Percentiles rank a stretch among this genome's conserved stretches.
These are phyloP conservation scores for Rhizophora mangle DNA, from an alignment of 345 rosid species.

Conservation along the genomic window DNA sequence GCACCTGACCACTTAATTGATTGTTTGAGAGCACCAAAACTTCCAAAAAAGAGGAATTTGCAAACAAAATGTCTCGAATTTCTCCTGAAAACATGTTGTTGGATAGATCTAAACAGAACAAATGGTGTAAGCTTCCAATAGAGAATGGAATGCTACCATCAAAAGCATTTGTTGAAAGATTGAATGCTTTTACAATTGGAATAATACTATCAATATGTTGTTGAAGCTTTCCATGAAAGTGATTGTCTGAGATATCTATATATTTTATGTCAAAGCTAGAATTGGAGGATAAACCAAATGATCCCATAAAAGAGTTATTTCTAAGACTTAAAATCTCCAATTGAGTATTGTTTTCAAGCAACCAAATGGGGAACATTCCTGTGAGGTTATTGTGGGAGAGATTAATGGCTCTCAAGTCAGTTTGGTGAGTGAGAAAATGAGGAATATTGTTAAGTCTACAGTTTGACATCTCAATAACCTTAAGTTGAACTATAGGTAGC, in stretches of 20 bases:
- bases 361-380: constrained; percentile 3
- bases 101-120: no score
- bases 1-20: no score
- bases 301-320: not conserved
- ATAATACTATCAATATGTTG: not conserved
- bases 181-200: not conserved
- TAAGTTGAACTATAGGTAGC: not conserved
- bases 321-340: not conserved
- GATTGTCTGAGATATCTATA: constrained; percentile 2
- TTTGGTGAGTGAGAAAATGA: not conserved
- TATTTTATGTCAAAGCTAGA: not conserved
- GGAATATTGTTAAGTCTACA: not conserved
- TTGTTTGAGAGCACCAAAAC: no score
- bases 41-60: no score
- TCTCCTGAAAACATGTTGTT: no score
- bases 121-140: no score
- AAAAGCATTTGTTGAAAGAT: not conserved
- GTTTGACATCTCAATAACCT: not conserved
- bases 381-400: not conserved
- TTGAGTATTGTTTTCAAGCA: constrained; percentile 1
- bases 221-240: not conserved
- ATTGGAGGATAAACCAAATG: not conserved
- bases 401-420: not conserved
- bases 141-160: not conserved
- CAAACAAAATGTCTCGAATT: no score